Conservation (phyloP, 2,329 filamentous ascomycete genomes). For the Neoascochyta sp. region DNA sequence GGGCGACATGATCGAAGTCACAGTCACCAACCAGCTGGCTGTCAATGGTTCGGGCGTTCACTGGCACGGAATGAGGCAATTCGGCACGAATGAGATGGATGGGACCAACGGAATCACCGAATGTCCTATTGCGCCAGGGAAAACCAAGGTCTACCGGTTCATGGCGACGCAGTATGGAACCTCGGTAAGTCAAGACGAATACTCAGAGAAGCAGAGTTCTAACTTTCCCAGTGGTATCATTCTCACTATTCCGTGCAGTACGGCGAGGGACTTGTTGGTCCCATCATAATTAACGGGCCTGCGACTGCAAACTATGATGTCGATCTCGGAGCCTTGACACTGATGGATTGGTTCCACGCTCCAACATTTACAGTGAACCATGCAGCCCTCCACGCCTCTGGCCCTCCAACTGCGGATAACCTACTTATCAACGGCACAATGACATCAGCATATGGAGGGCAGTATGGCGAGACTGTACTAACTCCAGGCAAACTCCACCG, state of each 20-base stretch:
- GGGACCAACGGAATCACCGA: slow-evolving; percentile 54
- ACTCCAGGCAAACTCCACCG: slow-evolving; percentile 42
- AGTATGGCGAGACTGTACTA: slow-evolving; percentile 33
- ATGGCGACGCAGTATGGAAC: slow-evolving; percentile 37
- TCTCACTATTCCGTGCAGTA: slow-evolving; percentile 42
- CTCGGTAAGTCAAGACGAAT: slow-evolving; percentile 16
- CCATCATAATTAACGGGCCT: slow-evolving; percentile 43
- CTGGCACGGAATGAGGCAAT: slow-evolving; percentile 51
- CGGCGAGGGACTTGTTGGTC: slow-evolving; percentile 42
- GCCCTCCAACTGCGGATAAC: slow-evolving; percentile 47
- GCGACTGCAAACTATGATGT: slow-evolving; percentile 41
- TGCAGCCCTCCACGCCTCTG: slow-evolving; percentile 35
- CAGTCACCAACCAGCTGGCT: slow-evolving; percentile 34
- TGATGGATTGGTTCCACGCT: slow-evolving; percentile 38
- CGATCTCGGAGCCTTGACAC: slow-evolving; percentile 41
- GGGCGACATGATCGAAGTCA: slow-evolving; percentile 41
- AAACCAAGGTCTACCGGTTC: slow-evolving; percentile 32
- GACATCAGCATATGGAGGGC: slow-evolving; percentile 30
- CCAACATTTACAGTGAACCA: slow-evolving; percentile 30
- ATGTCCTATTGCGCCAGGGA: slow-evolving; percentile 63
- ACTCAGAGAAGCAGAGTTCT: slow-evolving; percentile 38
- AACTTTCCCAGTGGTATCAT: slow-evolving; percentile 46
- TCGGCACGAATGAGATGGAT: slow-evolving; percentile 43
- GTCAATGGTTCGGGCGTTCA: slow-evolving; percentile 51
- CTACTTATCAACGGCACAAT: slow-evolving; percentile 56